phyloP scores from a whole-genome alignment of 108 stramenopile genomes.

The Epithemia pelagica region DNA sequence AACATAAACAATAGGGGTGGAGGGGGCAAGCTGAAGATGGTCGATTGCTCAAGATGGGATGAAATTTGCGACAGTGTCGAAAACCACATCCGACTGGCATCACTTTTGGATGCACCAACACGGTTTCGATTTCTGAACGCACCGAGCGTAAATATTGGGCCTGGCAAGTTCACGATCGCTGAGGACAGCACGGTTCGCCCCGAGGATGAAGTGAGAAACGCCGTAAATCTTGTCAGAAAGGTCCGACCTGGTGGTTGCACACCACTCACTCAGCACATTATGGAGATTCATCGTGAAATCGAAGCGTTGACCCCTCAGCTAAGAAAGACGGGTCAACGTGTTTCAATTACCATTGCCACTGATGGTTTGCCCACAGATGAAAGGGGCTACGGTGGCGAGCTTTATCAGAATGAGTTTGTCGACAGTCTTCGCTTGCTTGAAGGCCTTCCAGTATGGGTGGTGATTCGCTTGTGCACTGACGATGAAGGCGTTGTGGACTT shows the following conservation, averaged over 20 bases:
- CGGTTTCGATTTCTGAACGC: conserved; percentile 62
- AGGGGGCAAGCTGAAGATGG: too few species aligned
- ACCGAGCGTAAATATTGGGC: too few species aligned
- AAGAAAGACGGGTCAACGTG: conserved; percentile 44
- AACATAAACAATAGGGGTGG: too few species aligned
- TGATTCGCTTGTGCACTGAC: conserved; percentile 44
- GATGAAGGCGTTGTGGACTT: conserved; percentile 33
- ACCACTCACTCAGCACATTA: conserved; percentile 61
- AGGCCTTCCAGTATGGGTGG: conserved; percentile 46
- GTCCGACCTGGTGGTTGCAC: conserved; percentile 72
- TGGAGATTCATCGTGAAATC: conserved; percentile 51
- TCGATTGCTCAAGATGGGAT: conserved; percentile 69
- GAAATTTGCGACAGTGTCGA: conserved; percentile 49
- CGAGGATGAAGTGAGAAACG: too few species aligned
- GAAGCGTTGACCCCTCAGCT: conserved; percentile 36
- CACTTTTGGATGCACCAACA: conserved; percentile 45
- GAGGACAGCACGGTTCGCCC: too few species aligned
- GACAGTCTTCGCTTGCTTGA: conserved; percentile 24
- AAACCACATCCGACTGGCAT: conserved; percentile 51
- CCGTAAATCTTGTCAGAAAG: too few species aligned
- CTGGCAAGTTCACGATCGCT: too few species aligned
- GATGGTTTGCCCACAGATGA: conserved; percentile 73
- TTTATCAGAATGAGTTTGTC: conserved; percentile 26
- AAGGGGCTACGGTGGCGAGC: conserved; percentile 26
- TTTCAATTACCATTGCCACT: conserved; percentile 61